Conservation (phyloP, 2,329 filamentous ascomycete species). For the Fusarium dimerum region DNA sequence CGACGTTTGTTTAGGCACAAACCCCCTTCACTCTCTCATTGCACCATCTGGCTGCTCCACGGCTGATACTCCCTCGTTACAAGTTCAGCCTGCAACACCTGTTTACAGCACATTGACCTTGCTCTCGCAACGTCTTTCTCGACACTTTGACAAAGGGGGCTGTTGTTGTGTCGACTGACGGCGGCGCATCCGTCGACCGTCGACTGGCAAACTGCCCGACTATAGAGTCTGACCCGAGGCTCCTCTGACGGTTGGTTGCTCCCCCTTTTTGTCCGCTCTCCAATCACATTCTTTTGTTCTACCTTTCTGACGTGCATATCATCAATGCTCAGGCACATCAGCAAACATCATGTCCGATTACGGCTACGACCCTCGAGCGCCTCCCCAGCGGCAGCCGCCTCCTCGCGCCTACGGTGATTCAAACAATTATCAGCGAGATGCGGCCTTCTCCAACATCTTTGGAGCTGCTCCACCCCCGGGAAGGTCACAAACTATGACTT, state of each 20-base stretch:
- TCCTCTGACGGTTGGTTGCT: conserved; percentile 21
- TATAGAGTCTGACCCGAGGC: conserved; percentile 26
- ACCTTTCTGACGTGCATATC: conserved; percentile 13
- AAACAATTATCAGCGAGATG: conserved; percentile 76
- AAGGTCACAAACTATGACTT: conserved; percentile 94
- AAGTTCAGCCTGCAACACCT: conserved; percentile 13
- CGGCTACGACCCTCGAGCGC: conserved; percentile 53
- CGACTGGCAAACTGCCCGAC: conserved; percentile 28
- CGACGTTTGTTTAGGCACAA: conserved; percentile 24
- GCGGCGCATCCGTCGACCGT: conserved; percentile 36
- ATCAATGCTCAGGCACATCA: conserved; percentile 17
- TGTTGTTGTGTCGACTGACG: conserved; percentile 33
- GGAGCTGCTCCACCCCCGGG: conserved; percentile 82
- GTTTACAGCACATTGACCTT: conserved; percentile 9
- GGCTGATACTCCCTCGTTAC: conserved; percentile 14
- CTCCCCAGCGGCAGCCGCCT: conserved; percentile 39
- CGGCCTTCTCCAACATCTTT: conserved; percentile 95
- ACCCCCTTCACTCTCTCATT: conserved; percentile 15
- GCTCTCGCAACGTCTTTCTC: conserved; percentile 15
- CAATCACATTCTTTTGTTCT: background rate
- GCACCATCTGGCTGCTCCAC: conserved; percentile 6
- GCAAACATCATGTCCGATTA: conserved; percentile 57
- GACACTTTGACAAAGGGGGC: conserved; percentile 22
- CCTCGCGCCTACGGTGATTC: conserved; percentile 52
- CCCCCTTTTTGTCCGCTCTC: conserved; percentile 3